Percentiles rank a stretch among this genome's conserved stretches.
phyloP scores from a whole-genome alignment of 805 yeast species.

The Yamadazyma phyllophila region DNA sequence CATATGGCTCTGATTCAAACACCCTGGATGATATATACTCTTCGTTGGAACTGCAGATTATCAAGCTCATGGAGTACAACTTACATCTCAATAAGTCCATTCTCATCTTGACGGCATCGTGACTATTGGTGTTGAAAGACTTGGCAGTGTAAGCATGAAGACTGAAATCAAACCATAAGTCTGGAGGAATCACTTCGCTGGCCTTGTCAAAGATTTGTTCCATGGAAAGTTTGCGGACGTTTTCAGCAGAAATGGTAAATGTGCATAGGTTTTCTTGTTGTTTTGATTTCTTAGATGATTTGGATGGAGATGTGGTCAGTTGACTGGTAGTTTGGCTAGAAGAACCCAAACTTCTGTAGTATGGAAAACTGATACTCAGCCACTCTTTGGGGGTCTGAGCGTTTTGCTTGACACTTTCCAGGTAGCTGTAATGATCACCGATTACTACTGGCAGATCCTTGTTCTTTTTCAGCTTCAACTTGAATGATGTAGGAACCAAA shows the following conservation, averaged over 20 bases:
- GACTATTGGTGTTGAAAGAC: slow-evolving; percentile 60
- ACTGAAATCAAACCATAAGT: slow-evolving; percentile 63
- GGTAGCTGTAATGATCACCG: slow-evolving; percentile 44
- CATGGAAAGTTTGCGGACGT: slow-evolving; percentile 50
- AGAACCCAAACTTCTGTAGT: slow-evolving; percentile 21
- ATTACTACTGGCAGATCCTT: slow-evolving; percentile 19
- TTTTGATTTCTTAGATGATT: neutral
- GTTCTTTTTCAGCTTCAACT: neutral
- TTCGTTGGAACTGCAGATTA: slow-evolving; percentile 55
- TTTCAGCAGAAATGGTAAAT: slow-evolving; percentile 53
- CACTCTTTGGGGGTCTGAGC: slow-evolving; percentile 11
- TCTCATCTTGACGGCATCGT: slow-evolving; percentile 54
- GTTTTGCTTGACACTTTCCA: slow-evolving; percentile 29
- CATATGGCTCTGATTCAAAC: slow-evolving; percentile 67
- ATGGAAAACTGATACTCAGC: slow-evolving; percentile 22
- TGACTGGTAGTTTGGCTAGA: no score
- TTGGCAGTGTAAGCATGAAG: slow-evolving; percentile 64
- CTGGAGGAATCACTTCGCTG: slow-evolving; percentile 53
- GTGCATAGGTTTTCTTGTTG: slow-evolving; percentile 48
- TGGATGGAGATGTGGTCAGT: neutral
- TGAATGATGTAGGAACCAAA: slow-evolving; percentile 31
- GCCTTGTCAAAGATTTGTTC: slow-evolving; percentile 69
- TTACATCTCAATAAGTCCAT: slow-evolving; percentile 60
- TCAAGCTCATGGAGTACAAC: slow-evolving; percentile 63
- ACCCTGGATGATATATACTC: slow-evolving; percentile 61